Evolutionary conservation across 306 rosid genomes (phyloP).

Genomic region (Acmispon strigosus): DNA sequence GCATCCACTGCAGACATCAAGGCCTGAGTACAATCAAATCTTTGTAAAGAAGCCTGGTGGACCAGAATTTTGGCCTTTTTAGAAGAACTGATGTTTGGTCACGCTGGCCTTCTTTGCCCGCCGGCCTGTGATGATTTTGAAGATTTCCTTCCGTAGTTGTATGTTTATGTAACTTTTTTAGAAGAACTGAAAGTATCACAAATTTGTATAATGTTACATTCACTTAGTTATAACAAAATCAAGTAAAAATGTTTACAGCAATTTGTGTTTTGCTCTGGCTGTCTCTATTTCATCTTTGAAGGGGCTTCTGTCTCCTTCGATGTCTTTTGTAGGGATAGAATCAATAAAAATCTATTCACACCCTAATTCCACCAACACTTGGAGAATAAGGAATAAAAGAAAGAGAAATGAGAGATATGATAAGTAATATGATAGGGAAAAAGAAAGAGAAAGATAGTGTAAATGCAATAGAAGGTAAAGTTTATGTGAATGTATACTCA

Average conservation of each 20-base stretch:
- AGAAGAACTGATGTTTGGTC: slow-evolving; percentile 16
- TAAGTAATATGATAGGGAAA: too few relatives aligned
- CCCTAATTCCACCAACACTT: too few relatives aligned
- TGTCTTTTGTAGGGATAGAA: neutral
- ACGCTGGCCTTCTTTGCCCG: neutral
- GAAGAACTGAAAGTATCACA: slow-evolving; percentile 7
- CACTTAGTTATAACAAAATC: slow-evolving; percentile 1
- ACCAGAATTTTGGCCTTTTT: slow-evolving; percentile 50
- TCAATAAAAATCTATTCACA: too few relatives aligned
- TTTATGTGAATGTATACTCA: too few relatives aligned
- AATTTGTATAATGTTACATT: slow-evolving; percentile 6
- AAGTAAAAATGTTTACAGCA: neutral
- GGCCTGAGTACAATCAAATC: slow-evolving; percentile 86
- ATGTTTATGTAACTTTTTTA: slow-evolving; percentile 13
- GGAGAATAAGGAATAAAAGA: too few relatives aligned
- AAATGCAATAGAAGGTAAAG: too few relatives aligned
- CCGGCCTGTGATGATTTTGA: neutral
- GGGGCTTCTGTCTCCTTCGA: neutral
- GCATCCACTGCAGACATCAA: slow-evolving; percentile 65
- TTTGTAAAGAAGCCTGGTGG: slow-evolving; percentile 76
- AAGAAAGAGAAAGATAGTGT: too few relatives aligned
- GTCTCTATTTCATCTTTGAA: neutral
- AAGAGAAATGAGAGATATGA: too few relatives aligned
- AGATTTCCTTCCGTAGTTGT: slow-evolving; percentile 3
- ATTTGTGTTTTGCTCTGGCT: neutral